Evolutionary conservation across 2,329 filamentous ascomycete genomes (phyloP).

Genomic region (Talaromyces verruculosus): DNA sequence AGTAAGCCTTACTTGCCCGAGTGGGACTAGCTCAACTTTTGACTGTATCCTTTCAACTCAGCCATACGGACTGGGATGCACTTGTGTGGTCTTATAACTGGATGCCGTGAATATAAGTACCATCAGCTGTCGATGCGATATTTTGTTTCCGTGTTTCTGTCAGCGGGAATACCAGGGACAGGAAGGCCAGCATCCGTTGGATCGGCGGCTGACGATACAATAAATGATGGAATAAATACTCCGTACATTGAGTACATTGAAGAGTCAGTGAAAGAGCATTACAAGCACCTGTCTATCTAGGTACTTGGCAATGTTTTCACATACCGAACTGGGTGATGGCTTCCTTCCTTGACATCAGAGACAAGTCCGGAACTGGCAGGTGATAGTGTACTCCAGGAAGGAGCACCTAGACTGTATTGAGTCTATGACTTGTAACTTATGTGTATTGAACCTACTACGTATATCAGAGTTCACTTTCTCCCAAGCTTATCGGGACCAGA

Average conservation of each 20-base stretch:
- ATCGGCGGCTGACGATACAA: constrained; percentile 12
- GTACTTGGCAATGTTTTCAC: too few relatives aligned
- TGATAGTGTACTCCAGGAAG: not conserved
- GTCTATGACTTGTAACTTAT: not conserved
- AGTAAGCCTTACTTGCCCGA: not conserved
- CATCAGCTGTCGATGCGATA: not conserved
- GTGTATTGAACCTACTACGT: not conserved
- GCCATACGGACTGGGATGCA: too few relatives aligned
- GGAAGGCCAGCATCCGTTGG: not conserved
- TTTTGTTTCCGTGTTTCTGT: not conserved
- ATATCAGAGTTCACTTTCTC: not conserved
- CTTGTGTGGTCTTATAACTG: too few relatives aligned
- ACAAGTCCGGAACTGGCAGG: not conserved
- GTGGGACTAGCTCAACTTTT: not conserved
- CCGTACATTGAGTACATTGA: not conserved
- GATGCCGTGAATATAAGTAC: not conserved
- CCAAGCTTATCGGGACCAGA: not conserved
- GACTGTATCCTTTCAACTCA: too few relatives aligned
- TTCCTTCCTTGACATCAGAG: not conserved
- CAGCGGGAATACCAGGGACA: not conserved
- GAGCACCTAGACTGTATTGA: not conserved
- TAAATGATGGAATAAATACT: not conserved
- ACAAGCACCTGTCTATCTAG: not conserved
- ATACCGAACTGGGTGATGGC: not conserved
- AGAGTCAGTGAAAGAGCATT: not conserved